phyloP scores from a whole-genome alignment of 257 asterid species.

The Mitragyna speciosa region DNA sequence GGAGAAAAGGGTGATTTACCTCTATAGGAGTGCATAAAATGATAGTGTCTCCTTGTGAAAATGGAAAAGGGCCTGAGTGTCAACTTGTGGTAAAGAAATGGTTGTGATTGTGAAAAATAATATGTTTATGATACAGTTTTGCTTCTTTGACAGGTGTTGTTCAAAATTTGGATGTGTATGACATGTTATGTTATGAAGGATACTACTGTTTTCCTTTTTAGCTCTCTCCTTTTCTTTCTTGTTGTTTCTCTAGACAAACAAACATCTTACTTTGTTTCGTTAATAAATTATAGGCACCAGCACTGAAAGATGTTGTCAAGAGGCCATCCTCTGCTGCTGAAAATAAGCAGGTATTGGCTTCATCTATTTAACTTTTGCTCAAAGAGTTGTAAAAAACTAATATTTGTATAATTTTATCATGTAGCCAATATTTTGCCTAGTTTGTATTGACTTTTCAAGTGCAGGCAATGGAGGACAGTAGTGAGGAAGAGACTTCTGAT shows the following conservation, averaged over 20 bases:
- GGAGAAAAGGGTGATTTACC: no score
- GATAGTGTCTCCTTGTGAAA: not conserved
- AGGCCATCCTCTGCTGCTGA: conserved; percentile 8
- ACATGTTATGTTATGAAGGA: no score
- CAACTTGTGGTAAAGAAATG: not conserved
- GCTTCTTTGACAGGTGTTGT: no score
- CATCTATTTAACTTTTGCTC: not conserved
- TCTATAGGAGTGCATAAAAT: no score
- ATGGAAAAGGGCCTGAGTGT: not conserved
- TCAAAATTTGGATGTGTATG: no score
- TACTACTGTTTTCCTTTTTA: no score
- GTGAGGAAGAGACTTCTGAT: conserved; percentile 43
- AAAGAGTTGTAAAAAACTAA: not conserved
- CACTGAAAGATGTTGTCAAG: not conserved
- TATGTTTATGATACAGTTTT: no score
- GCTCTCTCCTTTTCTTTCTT: no score
- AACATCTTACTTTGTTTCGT: no score
- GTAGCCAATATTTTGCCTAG: no score
- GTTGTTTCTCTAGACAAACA: no score
- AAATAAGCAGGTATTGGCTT: conserved; percentile 7
- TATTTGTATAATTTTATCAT: not conserved
- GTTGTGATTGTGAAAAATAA: not conserved
- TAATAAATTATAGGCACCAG: not conserved
- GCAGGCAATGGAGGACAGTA: conserved; percentile 1
- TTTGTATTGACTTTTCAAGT: not conserved